Evolutionary conservation across 345 rosid genomes (phyloP), one percentile per base, ranked within the genome.

Genomic region (Heritiera littoralis): DNA sequence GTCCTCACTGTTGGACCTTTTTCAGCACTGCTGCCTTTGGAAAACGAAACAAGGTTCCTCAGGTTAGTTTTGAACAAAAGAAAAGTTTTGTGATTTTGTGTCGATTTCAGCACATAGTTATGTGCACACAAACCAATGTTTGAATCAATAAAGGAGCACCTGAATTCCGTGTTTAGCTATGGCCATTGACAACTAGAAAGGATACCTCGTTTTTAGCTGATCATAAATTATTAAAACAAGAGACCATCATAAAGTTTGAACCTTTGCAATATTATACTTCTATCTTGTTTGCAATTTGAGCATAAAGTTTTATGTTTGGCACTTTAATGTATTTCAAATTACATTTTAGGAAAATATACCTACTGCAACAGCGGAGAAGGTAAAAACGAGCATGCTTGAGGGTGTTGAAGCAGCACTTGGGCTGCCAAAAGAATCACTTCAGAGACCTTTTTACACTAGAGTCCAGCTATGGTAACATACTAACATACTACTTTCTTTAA

Each of bases 1-100:
- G 85, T 72, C 91, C 91, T 63, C 86, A 88, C 32, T 92, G 98
- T 80, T 95, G 98, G 96, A 89, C 98, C 66, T 86, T 92, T 82
- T 92, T 95, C 80, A 92, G 98, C 82, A 91, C 93, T 51, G 92
- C 92, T 77, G 76, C 94, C 80, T 95, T 83, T 72, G 99, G 94
- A 66, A 95, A 88, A 83, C 85, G 80, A 77, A 95, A 88, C 90
- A 95, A 95, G 88, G 98, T 90, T 84, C 99, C 74, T 28, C 74
- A 70, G 74, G 74, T 70, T 49, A 70, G 76, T 32, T 72, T 71
- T 35, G 45, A 18, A 5, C 75, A 3, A 18, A 17, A 15, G 60
- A 52, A 72, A 71, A 17, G 59, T 20, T 40, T 40, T 40, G 43
- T 40, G 43, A 3, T 40, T 40, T 40, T 40, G n/a, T 40, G 94